A percentile compares a stretch with the other conserved stretches of the same genome.
Evolutionary conservation across 306 rosid species (phyloP).

Genomic region (Leucaena leucocephala): DNA sequence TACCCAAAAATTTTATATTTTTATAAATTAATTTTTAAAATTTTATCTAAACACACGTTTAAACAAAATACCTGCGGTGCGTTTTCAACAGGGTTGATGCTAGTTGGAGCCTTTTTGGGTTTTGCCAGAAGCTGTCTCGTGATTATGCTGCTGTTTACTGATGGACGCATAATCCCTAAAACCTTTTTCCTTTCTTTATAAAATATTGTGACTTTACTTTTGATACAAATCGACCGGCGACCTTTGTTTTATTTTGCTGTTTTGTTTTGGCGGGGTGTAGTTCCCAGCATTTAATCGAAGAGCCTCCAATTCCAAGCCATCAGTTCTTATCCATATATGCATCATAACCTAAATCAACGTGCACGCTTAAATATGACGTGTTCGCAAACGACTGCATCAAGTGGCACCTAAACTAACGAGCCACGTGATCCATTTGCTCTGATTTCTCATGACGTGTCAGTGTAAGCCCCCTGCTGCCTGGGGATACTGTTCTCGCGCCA

Average conservation of each 20-base stretch:
- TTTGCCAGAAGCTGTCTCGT: too few relatives aligned
- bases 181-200: too few relatives aligned
- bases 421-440: slow-evolving; percentile 41
- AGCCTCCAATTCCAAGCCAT: neutral
- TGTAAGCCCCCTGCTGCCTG: neutral
- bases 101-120: too few relatives aligned
- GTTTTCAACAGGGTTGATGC: too few relatives aligned
- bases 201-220: neutral
- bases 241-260: neutral
- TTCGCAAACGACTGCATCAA: neutral
- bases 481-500: neutral
- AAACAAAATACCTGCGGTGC: too few relatives aligned
- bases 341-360: neutral
- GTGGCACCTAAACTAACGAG: slow-evolving; percentile 1
- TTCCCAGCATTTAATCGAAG: neutral
- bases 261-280: neutral
- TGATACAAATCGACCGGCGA: neutral
- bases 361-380: slow-evolving; percentile 9
- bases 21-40: too few relatives aligned
- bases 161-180: too few relatives aligned
- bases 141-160: too few relatives aligned
- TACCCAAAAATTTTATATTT: too few relatives aligned
- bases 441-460: slow-evolving; percentile 6
- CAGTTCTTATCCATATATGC: neutral
- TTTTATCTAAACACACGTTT: too few relatives aligned